phyloP scores from a whole-genome alignment of 2,329 filamentous ascomycete genomes.

The Sordariomycetes sp. region DNA sequence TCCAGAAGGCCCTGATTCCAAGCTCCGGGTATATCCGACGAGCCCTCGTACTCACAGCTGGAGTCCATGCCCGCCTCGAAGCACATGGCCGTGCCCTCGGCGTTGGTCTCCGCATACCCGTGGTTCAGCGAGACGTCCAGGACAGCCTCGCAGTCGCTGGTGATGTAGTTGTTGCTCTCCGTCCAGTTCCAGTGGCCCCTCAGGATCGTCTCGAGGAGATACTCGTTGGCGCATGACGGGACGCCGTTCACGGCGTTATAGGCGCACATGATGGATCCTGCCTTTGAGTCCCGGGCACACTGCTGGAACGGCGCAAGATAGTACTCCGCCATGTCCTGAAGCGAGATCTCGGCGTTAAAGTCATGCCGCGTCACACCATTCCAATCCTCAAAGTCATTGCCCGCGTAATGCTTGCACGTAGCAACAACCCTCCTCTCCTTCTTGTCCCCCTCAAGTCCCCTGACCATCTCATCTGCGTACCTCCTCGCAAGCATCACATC shows the following conservation, averaged over 20 bases:
- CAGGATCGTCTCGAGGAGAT: conserved; percentile 49
- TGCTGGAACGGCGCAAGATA: conserved; percentile 53
- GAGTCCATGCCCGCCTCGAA: conserved; percentile 21
- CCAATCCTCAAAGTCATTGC: conserved; percentile 40
- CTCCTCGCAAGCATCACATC: conserved; percentile 33
- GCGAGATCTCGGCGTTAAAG: conserved; percentile 41
- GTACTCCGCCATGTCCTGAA: conserved; percentile 54
- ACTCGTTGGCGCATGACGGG: conserved; percentile 49
- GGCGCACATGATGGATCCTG: conserved; percentile 46
- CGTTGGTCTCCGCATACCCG: conserved; percentile 19
- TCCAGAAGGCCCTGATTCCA: conserved; percentile 17
- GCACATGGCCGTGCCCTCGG: conserved; percentile 18
- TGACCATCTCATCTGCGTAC: conserved; percentile 38
- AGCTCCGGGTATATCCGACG: conserved; percentile 14
- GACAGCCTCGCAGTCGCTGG: conserved; percentile 52
- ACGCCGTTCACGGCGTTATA: conserved; percentile 54
- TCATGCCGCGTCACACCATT: conserved; percentile 26
- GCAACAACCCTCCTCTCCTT: conserved; percentile 27
- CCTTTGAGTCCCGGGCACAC: conserved; percentile 43
- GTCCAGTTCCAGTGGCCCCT: conserved; percentile 54
- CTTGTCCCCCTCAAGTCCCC: conserved; percentile 31
- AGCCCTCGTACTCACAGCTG: conserved; percentile 14
- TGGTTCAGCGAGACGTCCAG: conserved; percentile 37
- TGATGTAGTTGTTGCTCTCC: conserved; percentile 46
- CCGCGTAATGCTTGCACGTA: conserved; percentile 47